Evolutionary conservation across 208 protist species (phyloP).

Genomic region (Wallacemonas sp.): DNA sequence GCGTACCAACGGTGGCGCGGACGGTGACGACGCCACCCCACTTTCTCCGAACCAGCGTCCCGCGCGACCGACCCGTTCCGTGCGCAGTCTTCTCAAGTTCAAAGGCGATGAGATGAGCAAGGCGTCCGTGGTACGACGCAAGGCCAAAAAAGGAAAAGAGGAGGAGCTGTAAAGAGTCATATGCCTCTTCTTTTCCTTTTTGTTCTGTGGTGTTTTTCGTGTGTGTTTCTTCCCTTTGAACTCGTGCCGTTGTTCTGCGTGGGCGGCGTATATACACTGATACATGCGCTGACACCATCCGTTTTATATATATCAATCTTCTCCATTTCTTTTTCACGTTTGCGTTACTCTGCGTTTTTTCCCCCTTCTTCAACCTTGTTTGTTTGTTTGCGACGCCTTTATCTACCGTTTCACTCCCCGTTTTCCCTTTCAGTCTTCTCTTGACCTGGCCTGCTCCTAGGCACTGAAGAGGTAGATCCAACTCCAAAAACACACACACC

Average conservation of each 20-base stretch:
- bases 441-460: not conserved
- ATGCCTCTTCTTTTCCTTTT: constrained; percentile 3
- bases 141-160: constrained; percentile 13
- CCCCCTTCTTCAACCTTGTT: constrained; percentile 4
- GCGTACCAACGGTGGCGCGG: constrained; percentile 9
- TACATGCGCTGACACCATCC: constrained; percentile 12
- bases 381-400: constrained; percentile 1
- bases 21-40: no score
- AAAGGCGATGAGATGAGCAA: constrained; percentile 47
- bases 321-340: constrained; percentile 7
- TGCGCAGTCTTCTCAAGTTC: constrained; percentile 29
- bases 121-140: constrained; percentile 9
- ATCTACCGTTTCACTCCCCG: not conserved
- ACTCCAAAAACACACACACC: no score
- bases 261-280: not conserved
- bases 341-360: not conserved
- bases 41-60: no score
- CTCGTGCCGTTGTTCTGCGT: no score
- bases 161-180: not conserved
- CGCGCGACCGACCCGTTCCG: no score
- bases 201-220: not conserved
- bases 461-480: no score
- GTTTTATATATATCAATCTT: not conserved
- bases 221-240: not conserved
- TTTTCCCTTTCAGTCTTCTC: not conserved